Conservation (phyloP, 2,329 filamentous ascomycete species). For the Dendryphion nanum region DNA sequence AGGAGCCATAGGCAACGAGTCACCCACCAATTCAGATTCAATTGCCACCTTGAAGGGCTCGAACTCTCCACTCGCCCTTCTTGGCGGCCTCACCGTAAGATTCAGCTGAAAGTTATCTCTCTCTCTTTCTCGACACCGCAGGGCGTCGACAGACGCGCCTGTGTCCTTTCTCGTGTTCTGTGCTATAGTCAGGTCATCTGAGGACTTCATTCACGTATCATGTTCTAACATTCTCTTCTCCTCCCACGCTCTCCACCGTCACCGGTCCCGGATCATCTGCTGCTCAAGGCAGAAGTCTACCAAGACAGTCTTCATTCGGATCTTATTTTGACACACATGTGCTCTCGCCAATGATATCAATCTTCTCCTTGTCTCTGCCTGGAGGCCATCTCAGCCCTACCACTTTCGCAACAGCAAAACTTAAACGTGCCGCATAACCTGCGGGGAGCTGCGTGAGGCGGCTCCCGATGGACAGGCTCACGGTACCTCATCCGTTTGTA, state of each 20-base stretch:
- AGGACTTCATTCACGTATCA: neutral
- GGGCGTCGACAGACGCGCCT: too few species aligned
- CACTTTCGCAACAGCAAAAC: too few species aligned
- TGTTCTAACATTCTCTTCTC: conserved; percentile 17
- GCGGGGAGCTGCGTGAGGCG: conserved; percentile 13
- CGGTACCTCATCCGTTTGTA: conserved; percentile 2
- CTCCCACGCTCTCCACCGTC: conserved; percentile 29
- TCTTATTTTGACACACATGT: conserved; percentile 9
- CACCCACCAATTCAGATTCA: neutral
- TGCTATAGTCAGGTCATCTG: too few species aligned
- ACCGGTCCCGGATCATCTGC: conserved; percentile 27
- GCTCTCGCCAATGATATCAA: conserved; percentile 9
- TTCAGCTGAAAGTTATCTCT: conserved; percentile 21
- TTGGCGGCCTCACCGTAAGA: conserved; percentile 17
- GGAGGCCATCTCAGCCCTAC: conserved; percentile 7
- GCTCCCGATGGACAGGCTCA: conserved; percentile 8
- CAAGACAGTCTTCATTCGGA: conserved; percentile 14
- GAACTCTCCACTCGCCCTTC: neutral
- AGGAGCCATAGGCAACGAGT: neutral
- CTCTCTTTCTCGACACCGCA: conserved; percentile 30
- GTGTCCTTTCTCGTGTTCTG: too few species aligned
- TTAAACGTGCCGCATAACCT: too few species aligned
- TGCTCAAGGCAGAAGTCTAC: conserved; percentile 29
- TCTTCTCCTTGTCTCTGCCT: conserved; percentile 11
- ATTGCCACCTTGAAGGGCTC: neutral